phyloP scores from a whole-genome alignment of 805 yeast species.

The Candida khao-thaluensis region DNA sequence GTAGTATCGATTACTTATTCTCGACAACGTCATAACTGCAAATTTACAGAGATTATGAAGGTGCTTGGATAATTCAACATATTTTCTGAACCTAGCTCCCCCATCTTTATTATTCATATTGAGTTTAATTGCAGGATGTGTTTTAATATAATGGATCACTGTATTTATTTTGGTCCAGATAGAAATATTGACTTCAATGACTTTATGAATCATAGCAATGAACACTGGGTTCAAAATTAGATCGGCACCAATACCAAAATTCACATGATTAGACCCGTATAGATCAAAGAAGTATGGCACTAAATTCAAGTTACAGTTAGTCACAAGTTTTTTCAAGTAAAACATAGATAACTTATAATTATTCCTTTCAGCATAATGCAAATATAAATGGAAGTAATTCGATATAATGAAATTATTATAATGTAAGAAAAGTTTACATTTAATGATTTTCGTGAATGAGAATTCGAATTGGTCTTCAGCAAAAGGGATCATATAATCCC shows the following conservation, averaged over 20 bases:
- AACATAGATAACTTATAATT: slow-evolving; percentile 31
- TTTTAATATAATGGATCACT: slow-evolving; percentile 23
- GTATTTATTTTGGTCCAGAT: slow-evolving; percentile 24
- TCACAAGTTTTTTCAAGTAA: slow-evolving; percentile 30
- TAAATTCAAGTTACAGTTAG: slow-evolving; percentile 28
- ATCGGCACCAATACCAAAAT: slow-evolving; percentile 45
- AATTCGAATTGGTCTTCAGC: slow-evolving; percentile 16
- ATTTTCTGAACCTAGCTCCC: slow-evolving; percentile 21
- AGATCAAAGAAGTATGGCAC: slow-evolving; percentile 31
- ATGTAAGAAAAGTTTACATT: slow-evolving; percentile 28
- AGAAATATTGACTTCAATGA: slow-evolving; percentile 26
- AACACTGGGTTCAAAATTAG: slow-evolving; percentile 42
- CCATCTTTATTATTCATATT: slow-evolving; percentile 19
- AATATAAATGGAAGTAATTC: slow-evolving; percentile 32
- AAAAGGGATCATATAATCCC: slow-evolving; percentile 20
- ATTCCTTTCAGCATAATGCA: slow-evolving; percentile 36
- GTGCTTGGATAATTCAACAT: slow-evolving; percentile 25
- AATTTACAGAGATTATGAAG: slow-evolving; percentile 22
- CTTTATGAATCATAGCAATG: slow-evolving; percentile 26
- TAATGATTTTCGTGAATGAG: slow-evolving; percentile 24
- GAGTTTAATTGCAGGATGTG: slow-evolving; percentile 18
- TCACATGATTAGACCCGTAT: slow-evolving; percentile 26
- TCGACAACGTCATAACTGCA: slow-evolving; percentile 28
- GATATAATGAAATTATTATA: slow-evolving; percentile 28
- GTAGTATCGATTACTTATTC: slow-evolving; percentile 56